These are phyloP conservation scores for Mortierella sp. DNA, from an alignment of 371 early-diverging fungal species.

Conservation along the genomic window DNA sequence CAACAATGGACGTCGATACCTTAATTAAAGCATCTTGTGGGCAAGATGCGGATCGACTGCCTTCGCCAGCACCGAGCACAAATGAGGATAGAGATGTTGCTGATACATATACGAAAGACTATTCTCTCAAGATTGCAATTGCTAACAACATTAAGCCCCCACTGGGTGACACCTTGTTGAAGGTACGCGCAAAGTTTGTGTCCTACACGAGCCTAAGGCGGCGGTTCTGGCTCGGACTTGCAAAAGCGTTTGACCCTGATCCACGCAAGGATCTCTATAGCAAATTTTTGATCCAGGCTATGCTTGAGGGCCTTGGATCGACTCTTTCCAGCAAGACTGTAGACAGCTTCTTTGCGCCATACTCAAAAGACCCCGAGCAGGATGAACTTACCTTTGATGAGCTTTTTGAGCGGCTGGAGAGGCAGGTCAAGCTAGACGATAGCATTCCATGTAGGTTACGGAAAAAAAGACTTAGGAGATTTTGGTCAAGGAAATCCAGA, in stretches of 20 bases:
- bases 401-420: constrained; percentile 74
- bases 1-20: constrained; percentile 58
- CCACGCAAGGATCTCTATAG: constrained; percentile 57
- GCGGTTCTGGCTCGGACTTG: constrained; percentile 81
- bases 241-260: constrained; percentile 73
- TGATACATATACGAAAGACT: constrained; percentile 48
- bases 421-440: constrained; percentile 51
- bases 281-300: constrained; percentile 75
- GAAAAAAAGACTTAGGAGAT: constrained; percentile 39
- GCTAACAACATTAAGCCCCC: constrained; percentile 39
- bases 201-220: constrained; percentile 74
- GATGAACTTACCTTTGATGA: constrained; percentile 79
- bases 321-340: constrained; percentile 78
- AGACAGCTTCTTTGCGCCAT: constrained; percentile 70
- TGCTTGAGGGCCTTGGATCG: constrained; percentile 84
- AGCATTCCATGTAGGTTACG: constrained; percentile 32
- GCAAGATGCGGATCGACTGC: constrained; percentile 15
- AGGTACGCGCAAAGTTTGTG: constrained; percentile 72
- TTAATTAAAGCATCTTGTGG: constrained; percentile 31
- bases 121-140: constrained; percentile 37
- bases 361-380: constrained; percentile 65
- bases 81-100: constrained; percentile 64
- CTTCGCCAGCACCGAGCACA: constrained; percentile 40
- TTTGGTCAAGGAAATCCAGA: constrained; percentile 36
- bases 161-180: constrained; percentile 55